Base-by-base conservation (phyloP, 257 asterid species). In the Coffea eugenioides region DNA sequence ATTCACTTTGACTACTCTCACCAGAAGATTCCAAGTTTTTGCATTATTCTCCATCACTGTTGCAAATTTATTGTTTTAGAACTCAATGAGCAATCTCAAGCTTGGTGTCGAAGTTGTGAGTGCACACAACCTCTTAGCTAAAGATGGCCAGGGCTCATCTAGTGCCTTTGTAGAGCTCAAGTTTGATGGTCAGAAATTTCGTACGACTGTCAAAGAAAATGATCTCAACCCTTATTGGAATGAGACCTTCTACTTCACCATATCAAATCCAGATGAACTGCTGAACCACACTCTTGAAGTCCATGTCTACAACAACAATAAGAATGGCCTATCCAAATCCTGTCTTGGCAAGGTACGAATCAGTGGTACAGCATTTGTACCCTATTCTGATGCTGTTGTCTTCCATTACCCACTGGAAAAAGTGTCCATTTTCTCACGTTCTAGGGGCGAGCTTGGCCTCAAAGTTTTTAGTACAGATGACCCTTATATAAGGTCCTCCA, bases 141-240 rank as follows among this genome's bases (percentile, higher is more conserved):
- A 90, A 86, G 97, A 95, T 71, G 98, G 98, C 71, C 88, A 89
- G 68, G 98, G 98, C 48, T 90, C 95, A 34, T 88, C 97, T 56
- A 90, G 80, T 75, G 82, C 95, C 49, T 93, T 85, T 69, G 98
- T 95, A 76, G 99, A 95, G 86, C 95, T 95, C 62, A 85, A 87
- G 23, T 93, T 91, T 57, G 97, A 93, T 75, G 91, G 84, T 41
- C 98, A 92, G 87, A 95, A 87, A 68, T 91, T 87, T n/a, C 97
- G 90, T 46, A 92, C 99, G 71, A 84, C 94, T n/a, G 76, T 91
- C 71, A 93, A 93, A 75, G 97, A 92, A 61, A 95, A 92, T 79
- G 98, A 95, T 83, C 93, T 95, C 21, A 78, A 91, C 74, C 99
- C 98, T 0, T 74, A 72, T 75, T 95, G 99, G 99, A 90, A 89